A percentile compares a stretch with the other conserved stretches of the same genome.
These are phyloP conservation scores for Lagenidium giganteum DNA, from an alignment of 352 stramenopile genomes.

Conservation along the genomic window DNA sequence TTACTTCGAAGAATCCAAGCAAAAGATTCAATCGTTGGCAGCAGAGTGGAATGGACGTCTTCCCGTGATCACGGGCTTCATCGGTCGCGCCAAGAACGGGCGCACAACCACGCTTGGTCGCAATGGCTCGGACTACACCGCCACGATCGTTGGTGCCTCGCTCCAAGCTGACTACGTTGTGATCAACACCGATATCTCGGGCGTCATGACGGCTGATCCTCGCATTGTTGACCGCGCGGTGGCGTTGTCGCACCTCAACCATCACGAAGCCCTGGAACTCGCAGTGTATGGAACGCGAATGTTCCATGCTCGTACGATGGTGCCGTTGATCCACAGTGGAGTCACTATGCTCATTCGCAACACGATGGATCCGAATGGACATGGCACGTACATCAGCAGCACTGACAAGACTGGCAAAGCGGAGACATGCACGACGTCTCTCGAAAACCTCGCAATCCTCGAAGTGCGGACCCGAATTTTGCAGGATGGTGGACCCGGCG, in stretches of 20 bases:
- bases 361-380: slow-evolving; percentile 73
- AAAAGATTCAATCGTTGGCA: slow-evolving; percentile 42
- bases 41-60: slow-evolving; percentile 37
- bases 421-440: slow-evolving; percentile 77
- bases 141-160: slow-evolving; percentile 64
- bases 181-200: slow-evolving; percentile 83
- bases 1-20: slow-evolving; percentile 70
- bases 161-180: slow-evolving; percentile 74
- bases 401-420: slow-evolving; percentile 48
- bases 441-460: slow-evolving; percentile 78
- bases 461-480: slow-evolving; percentile 74
- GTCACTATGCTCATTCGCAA: slow-evolving; percentile 85
- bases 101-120: slow-evolving; percentile 77
- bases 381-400: slow-evolving; percentile 78
- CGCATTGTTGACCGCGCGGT: slow-evolving; percentile 67
- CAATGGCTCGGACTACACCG: slow-evolving; percentile 84
- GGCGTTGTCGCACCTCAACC: slow-evolving; percentile 68
- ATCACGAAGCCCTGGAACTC: slow-evolving; percentile 77
- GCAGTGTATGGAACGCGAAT: slow-evolving; percentile 80
- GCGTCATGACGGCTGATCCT: slow-evolving; percentile 80
- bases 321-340: slow-evolving; percentile 73
- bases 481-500: slow-evolving; percentile 50
- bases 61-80: slow-evolving; percentile 78
- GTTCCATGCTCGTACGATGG: slow-evolving; percentile 84
- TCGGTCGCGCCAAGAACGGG: slow-evolving; percentile 47